phyloP scores from a whole-genome alignment of 176 grass and related monocot genomes.

The Bromus sterilis region DNA sequence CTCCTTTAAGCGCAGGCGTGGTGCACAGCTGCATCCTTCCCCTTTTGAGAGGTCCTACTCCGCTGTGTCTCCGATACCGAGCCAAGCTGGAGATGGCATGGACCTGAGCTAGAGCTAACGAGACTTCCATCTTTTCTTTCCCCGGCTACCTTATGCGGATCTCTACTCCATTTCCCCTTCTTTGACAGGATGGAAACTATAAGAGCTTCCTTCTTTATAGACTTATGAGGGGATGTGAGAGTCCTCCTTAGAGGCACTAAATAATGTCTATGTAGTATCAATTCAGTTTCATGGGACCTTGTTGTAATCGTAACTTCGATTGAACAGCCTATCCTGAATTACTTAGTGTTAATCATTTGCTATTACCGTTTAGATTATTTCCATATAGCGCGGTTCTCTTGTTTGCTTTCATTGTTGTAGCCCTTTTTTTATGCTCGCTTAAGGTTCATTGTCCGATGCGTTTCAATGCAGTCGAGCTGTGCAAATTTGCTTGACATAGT shows the following conservation, averaged over 20 bases:
- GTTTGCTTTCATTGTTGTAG: background rate
- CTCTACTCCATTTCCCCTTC: conserved; percentile 27
- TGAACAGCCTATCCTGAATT: conserved; percentile 31
- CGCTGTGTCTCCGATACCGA: conserved; percentile 62
- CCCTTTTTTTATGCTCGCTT: background rate
- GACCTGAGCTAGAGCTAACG: conserved; percentile 89
- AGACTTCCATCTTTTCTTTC: conserved; percentile 48
- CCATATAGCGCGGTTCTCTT: background rate
- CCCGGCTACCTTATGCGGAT: conserved; percentile 20
- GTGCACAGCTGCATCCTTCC: conserved; percentile 64
- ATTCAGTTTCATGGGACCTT: conserved; percentile 37
- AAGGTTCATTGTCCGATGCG: conserved; percentile 13
- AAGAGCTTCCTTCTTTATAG: conserved; percentile 46
- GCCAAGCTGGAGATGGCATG: conserved; percentile 94
- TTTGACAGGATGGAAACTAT: conserved; percentile 43
- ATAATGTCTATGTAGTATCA: conserved; percentile 57
- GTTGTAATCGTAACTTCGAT: conserved; percentile 59
- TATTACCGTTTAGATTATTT: background rate
- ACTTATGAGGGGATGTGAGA: conserved; percentile 54
- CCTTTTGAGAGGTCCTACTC: conserved; percentile 86
- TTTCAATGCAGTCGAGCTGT: conserved; percentile 6
- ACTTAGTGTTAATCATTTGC: conserved; percentile 10
- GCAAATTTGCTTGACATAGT: conserved; percentile 7
- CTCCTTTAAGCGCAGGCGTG: conserved; percentile 81
- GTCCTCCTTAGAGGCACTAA: conserved; percentile 45